Evolutionary conservation across 2,329 filamentous ascomycete species (phyloP).

Genomic region (Aurifilum marmelostoma): DNA sequence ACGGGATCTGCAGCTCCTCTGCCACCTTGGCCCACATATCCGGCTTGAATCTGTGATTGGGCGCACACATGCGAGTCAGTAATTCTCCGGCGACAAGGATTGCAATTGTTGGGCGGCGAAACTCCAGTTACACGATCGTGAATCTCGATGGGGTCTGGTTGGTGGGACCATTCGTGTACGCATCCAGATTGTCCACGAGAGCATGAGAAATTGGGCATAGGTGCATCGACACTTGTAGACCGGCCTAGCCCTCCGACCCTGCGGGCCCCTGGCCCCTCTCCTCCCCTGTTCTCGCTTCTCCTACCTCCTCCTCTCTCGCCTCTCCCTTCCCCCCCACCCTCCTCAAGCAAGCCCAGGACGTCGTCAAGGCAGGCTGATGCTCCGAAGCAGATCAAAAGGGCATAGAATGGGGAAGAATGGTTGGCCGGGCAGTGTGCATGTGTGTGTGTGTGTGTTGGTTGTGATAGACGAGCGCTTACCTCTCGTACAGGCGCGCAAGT

Average conservation of each 20-base stretch:
- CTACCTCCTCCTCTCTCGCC: not conserved
- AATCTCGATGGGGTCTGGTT: constrained; percentile 17
- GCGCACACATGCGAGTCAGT: constrained; percentile 26
- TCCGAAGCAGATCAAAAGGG: too few species aligned
- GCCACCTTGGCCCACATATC: constrained; percentile 98
- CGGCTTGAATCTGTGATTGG: constrained; percentile 76
- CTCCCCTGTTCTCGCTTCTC: too few species aligned
- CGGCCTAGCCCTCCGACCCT: constrained; percentile 10
- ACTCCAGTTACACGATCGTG: constrained; percentile 16
- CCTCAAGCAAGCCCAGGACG: not conserved
- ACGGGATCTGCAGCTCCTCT: constrained; percentile 92
- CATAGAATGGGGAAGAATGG: too few species aligned
- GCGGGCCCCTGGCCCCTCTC: too few species aligned
- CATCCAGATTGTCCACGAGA: constrained; percentile 7
- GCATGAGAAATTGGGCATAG: not conserved
- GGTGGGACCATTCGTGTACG: constrained; percentile 21
- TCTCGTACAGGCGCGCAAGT: constrained; percentile 89
- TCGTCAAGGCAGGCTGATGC: not conserved
- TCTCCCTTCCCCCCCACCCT: too few species aligned
- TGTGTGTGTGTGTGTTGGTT: not conserved
- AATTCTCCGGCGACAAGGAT: constrained; percentile 15
- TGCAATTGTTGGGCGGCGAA: constrained; percentile 7
- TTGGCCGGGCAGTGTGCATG: too few species aligned
- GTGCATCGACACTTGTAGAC: constrained; percentile 8
- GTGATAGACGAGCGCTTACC: constrained; percentile 59